Percentiles rank a stretch among this genome's conserved stretches.
Evolutionary conservation across 805 yeast species (phyloP).

Genomic region (Wickerhamomyces chaumierensis): DNA sequence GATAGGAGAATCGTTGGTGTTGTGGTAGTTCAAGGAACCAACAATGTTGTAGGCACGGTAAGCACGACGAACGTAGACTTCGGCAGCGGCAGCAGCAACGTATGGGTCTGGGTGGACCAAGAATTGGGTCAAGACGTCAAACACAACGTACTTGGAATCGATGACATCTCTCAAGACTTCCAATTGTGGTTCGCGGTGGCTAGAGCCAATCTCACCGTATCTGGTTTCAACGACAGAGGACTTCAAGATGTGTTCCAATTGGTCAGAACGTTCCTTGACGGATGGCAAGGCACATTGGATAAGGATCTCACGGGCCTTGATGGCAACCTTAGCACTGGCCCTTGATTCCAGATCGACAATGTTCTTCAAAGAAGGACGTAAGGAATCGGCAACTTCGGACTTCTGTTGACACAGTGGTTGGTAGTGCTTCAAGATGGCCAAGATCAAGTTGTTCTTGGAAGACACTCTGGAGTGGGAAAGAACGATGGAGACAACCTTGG

Average conservation of each 20-base stretch:
- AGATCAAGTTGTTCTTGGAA: slow-evolving; percentile 80
- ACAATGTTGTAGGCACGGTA: slow-evolving; percentile 92
- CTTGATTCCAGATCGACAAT: slow-evolving; percentile 86
- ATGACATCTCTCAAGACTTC: slow-evolving; percentile 80
- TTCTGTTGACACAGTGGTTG: slow-evolving; percentile 69
- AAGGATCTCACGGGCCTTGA: slow-evolving; percentile 91
- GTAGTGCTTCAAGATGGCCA: slow-evolving; percentile 76
- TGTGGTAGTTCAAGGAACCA: slow-evolving; percentile 58
- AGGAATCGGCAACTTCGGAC: slow-evolving; percentile 53
- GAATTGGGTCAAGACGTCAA: slow-evolving; percentile 91
- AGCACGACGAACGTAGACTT: slow-evolving; percentile 92
- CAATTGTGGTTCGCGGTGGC: slow-evolving; percentile 73
- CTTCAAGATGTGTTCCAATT: slow-evolving; percentile 89
- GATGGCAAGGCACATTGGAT: slow-evolving; percentile 97
- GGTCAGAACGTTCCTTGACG: slow-evolving; percentile 90
- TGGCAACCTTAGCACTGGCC: slow-evolving; percentile 83
- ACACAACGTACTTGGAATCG: slow-evolving; percentile 91
- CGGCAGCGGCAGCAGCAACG: slow-evolving; percentile 93
- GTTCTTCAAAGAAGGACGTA: slow-evolving; percentile 62
- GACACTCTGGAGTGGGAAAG: slow-evolving; percentile 90
- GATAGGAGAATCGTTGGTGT: slow-evolving; percentile 46
- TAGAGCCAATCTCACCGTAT: slow-evolving; percentile 74
- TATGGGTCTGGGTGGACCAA: slow-evolving; percentile 73
- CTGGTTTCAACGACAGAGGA: slow-evolving; percentile 82
- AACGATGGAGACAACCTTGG: slow-evolving; percentile 58